A percentile compares a stretch with the other conserved stretches of the same genome.
These are phyloP conservation scores for Wickerhamiella qilinensis DNA, from an alignment of 805 yeast species.

Conservation along the genomic window DNA sequence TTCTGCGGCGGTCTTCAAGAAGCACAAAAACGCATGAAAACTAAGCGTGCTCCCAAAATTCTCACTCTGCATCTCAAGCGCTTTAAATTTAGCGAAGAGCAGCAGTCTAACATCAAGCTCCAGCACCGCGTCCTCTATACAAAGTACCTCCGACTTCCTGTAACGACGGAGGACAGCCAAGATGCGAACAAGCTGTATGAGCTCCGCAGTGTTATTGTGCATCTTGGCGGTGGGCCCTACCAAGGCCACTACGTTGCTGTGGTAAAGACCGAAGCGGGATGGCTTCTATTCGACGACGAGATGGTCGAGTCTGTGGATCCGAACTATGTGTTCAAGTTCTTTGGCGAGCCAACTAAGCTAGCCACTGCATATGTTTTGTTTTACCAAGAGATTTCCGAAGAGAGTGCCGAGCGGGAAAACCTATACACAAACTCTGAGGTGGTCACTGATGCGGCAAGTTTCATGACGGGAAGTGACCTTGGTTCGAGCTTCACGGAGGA, in stretches of 20 bases:
- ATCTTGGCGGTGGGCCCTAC: conserved; percentile 94
- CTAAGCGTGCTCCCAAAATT: conserved; percentile 60
- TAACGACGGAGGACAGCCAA: conserved; percentile 39
- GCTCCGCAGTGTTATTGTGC: conserved; percentile 73
- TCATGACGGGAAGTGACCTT: not conserved
- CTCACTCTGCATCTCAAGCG: conserved; percentile 77
- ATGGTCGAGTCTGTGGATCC: conserved; percentile 82
- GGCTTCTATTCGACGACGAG: conserved; percentile 93
- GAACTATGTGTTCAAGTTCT: conserved; percentile 63
- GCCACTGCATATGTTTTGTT: conserved; percentile 86
- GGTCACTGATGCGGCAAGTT: not conserved
- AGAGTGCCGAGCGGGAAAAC: conserved; percentile 4
- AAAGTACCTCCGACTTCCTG: conserved; percentile 45
- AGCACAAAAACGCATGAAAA: conserved; percentile 76
- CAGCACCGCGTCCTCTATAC: conserved; percentile 80
- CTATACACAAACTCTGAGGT: conserved; percentile 5
- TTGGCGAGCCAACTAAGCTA: conserved; percentile 75
- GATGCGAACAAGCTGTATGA: conserved; percentile 53
- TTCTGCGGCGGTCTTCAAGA: conserved; percentile 81
- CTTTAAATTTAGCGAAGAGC: conserved; percentile 76
- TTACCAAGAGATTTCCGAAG: conserved; percentile 39
- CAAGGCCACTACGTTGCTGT: conserved; percentile 92
- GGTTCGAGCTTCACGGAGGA: not conserved
- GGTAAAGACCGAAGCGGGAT: conserved; percentile 64
- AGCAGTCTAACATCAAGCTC: conserved; percentile 67